Evolutionary conservation across 768 basidiomycete species (phyloP).

Genomic region (Xerocomellus intermedius): DNA sequence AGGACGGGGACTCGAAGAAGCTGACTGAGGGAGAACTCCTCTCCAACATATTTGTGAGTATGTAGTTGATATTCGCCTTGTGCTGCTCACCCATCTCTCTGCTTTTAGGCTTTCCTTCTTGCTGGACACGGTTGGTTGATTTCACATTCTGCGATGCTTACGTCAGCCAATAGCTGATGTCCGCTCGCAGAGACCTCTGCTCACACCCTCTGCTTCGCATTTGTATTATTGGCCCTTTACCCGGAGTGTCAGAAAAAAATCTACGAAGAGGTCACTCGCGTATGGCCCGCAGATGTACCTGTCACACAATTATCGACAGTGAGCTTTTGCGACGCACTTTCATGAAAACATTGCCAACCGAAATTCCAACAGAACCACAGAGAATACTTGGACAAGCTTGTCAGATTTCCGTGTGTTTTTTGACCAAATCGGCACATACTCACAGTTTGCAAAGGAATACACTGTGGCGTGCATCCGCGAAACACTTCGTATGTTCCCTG

Average conservation of each 20-base stretch:
- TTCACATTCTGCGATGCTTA: neutral
- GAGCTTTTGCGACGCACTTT: slow-evolving; percentile 1
- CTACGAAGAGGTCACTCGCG: slow-evolving; percentile 36
- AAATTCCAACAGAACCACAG: slow-evolving; percentile 36
- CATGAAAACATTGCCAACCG: neutral
- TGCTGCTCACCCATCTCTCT: neutral
- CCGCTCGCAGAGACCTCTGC: slow-evolving; percentile 45
- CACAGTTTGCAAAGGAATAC: slow-evolving; percentile 37
- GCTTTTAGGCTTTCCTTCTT: slow-evolving; percentile 41
- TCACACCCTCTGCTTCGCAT: slow-evolving; percentile 42
- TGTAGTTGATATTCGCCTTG: neutral
- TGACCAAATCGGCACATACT: neutral
- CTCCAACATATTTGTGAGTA: slow-evolving; percentile 48
- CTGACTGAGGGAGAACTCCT: slow-evolving; percentile 46
- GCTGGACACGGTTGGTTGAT: slow-evolving; percentile 45
- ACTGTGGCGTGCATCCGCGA: slow-evolving; percentile 44
- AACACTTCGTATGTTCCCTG: slow-evolving; percentile 43
- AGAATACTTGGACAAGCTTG: slow-evolving; percentile 38
- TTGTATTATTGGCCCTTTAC: slow-evolving; percentile 47
- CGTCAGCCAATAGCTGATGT: slow-evolving; percentile 1
- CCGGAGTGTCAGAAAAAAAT: slow-evolving; percentile 49
- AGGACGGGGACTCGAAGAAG: slow-evolving; percentile 29
- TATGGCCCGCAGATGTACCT: slow-evolving; percentile 42
- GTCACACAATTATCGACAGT: slow-evolving; percentile 29
- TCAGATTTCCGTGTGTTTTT: slow-evolving; percentile 12